Evolutionary conservation across 129 eudicot genomes (phyloP).

Genomic region (Arctium lappa): DNA sequence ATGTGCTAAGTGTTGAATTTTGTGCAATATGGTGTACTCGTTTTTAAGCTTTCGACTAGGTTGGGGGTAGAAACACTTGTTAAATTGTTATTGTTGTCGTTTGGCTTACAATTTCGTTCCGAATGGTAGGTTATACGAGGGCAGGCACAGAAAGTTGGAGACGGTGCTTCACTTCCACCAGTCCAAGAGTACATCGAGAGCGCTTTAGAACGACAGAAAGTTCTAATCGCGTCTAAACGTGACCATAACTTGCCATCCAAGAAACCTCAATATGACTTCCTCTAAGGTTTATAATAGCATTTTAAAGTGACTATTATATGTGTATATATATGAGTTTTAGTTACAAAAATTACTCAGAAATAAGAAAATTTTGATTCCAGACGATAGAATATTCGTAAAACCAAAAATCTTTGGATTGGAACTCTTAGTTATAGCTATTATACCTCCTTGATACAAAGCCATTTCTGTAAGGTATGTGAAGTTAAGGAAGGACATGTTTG

Average conservation of each 20-base stretch:
- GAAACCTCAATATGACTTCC: slow-evolving; percentile 45
- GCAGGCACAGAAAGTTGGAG: slow-evolving; percentile 50
- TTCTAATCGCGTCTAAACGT: slow-evolving; percentile 34
- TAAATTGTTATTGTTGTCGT: background rate
- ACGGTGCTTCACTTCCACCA: slow-evolving; percentile 67
- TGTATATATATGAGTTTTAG: too few species aligned
- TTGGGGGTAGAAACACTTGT: background rate
- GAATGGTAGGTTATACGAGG: slow-evolving; percentile 68
- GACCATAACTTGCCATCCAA: slow-evolving; percentile 27
- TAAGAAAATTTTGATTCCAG: too few species aligned
- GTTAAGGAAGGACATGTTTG: too few species aligned
- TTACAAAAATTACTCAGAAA: too few species aligned
- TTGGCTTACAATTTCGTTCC: background rate
- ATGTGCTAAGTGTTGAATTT: background rate
- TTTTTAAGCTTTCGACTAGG: background rate
- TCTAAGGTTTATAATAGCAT: slow-evolving; percentile 13
- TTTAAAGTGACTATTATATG: too few species aligned
- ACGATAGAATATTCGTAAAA: too few species aligned
- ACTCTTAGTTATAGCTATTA: too few species aligned
- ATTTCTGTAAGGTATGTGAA: too few species aligned
- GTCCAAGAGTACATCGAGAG: slow-evolving; percentile 70
- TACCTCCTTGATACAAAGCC: background rate
- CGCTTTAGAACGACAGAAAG: slow-evolving; percentile 50
- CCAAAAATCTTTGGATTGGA: too few species aligned
- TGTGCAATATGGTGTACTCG: background rate